Evolutionary conservation across 768 basidiomycete genomes (phyloP), one percentile per base, ranked within the genome.

Genomic region (Hygrophorus russula): DNA sequence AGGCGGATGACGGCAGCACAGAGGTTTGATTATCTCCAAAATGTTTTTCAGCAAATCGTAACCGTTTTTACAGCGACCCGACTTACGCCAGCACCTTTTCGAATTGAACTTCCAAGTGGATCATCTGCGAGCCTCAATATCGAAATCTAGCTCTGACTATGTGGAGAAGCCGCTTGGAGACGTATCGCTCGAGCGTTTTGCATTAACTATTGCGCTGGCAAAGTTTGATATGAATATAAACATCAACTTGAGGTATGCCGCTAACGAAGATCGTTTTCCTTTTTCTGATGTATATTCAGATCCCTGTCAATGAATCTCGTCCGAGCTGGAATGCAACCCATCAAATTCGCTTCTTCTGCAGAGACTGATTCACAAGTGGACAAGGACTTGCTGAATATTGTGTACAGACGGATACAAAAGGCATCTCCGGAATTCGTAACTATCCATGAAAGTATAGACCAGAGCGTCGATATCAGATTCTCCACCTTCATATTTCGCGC

Each of bases 401-500:
- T 74, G 9, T 99, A 98, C 55, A 64, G 67, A 19, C 78, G 86
- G 33, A 85, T 82, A 1, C 85, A 97, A 57, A 77, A 73, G 53
- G 71, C 76, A 19, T 93, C 92, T 3, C 92, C 96, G 0, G 87
- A 94, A 53, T 97, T 84, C 60, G 60, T 73, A 49, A 74, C 78
- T 1, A 62, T 77, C 3, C 82, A 85, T 60, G 89, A 91, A 48
- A 81, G 84, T 17, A 78, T 92, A 37, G 86, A 94, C 53, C 93
- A 96, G 61, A 84, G 67, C 46, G 76, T 98, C 45, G 83, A 91
- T 53, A 76, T 91, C 50, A 78, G 78, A 51, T 68, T 98, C 31
- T 93, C 94, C 3, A 96, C 94, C 0, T 80, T 99, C 58, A 74
- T 93, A 41, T 81, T 98, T 61, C 78, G 79, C 44, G 80, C 84